Evolutionary conservation across 2,329 filamentous ascomycete genomes (phyloP), one percentile per base, ranked within the genome.

Genomic region (Fusarium sp.): DNA sequence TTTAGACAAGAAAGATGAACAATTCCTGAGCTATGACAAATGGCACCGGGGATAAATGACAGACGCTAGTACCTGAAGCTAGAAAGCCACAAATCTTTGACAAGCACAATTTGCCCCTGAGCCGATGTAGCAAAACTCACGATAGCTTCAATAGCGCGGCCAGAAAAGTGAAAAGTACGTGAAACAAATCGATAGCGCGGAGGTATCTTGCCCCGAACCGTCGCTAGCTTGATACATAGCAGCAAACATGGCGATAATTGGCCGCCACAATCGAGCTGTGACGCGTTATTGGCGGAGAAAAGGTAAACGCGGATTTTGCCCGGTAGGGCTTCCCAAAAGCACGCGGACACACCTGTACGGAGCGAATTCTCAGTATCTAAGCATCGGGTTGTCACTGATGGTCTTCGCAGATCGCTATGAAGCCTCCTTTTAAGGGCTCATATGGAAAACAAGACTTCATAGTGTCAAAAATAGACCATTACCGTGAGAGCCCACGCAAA

Each of bases 111-210:
- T 3, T 52, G 11, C 62, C 60, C 62, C 62, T 65, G 52, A 64
- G 15, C 52, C 18, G 34, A 22, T 7, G 60, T 15, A 26, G 24
- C 45, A 43, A 43, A 46, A 26, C 15, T 52, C 20, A 5, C 17
- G 61, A 65, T 64, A 43, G 61, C 60, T 53, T 59, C 53, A 44
- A 53, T 65, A 65, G 60, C 26, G 59, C 9, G 36, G 13, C 14
- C 14, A 39, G 26, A 57, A 6, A 24, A 45, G 34, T 46, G n/a
- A 39, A 11, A 39, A 20, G 18, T 39, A 10, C 28, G 38, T 46
- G 42, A 56, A 56, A 62, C 48, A 38, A 64, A 48, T 65, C 62
- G 36, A 65, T 65, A 65, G 62, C 48, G 53, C 15, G n/a, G 8
- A 51, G 18, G 14, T 10, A 49, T n/a, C 38, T 18, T 14, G 4